Conservation (phyloP, 139 green algal genomes). For the Chlamydomonas schloesseri region DNA sequence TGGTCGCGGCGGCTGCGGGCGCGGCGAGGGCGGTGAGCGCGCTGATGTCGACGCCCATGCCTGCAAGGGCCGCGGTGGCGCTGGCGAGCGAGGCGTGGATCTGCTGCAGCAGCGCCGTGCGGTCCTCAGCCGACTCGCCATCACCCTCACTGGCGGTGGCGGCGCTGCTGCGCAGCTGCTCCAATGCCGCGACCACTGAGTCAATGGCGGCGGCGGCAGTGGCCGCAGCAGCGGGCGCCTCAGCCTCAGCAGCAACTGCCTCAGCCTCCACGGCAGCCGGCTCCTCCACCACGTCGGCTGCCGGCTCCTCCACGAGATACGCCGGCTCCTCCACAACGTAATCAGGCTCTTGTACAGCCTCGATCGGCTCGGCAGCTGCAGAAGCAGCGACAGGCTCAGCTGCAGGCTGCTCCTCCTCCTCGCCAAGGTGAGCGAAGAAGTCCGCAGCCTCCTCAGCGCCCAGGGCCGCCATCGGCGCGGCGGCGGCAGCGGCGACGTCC, state of each 20-base stretch:
- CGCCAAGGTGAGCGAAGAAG: slow-evolving; percentile 30
- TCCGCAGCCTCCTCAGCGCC: background rate
- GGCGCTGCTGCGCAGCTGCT: slow-evolving; percentile 12
- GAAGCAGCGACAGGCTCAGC: background rate
- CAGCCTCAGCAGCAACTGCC: background rate
- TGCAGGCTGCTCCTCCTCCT: background rate
- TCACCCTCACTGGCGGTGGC: background rate
- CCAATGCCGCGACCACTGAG: slow-evolving; percentile 10
- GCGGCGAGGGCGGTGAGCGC: slow-evolving; percentile 1
- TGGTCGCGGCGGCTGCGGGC: background rate
- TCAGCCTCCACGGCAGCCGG: background rate
- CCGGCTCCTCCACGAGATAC: background rate
- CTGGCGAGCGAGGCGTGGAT: slow-evolving; percentile 13
- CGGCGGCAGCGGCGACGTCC: background rate
- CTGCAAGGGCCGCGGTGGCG: slow-evolving; percentile 18
- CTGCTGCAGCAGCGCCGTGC: slow-evolving; percentile 12
- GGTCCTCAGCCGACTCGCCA: background rate
- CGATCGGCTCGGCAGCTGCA: no score
- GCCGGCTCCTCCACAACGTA: background rate
- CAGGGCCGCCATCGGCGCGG: background rate
- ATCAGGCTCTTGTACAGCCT: background rate
- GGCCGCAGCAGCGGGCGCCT: background rate
- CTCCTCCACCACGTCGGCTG: background rate
- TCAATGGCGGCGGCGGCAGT: slow-evolving; percentile 34
- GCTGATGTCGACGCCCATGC: slow-evolving; percentile 25